A percentile compares a stretch with the other conserved stretches of the same genome.
phyloP scores from a whole-genome alignment of 257 asterid genomes.

The Nicotiana knightiana region DNA sequence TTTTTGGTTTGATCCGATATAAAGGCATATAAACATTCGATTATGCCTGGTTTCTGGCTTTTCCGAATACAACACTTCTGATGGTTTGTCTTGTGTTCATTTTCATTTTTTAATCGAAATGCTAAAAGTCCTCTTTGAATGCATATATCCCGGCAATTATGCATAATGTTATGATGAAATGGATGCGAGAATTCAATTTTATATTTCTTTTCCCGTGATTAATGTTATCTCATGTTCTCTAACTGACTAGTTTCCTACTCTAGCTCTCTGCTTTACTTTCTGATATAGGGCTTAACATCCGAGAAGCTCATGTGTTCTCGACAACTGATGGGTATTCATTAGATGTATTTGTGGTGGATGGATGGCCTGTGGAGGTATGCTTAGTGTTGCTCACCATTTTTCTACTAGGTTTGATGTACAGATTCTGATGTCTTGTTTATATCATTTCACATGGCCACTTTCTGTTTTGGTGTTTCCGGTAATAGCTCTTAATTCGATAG shows the following conservation, averaged over 20 bases:
- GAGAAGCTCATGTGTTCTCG: slow-evolving; percentile 97
- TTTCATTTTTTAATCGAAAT: background rate
- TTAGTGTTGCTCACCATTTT: slow-evolving; percentile 19
- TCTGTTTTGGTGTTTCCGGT: background rate
- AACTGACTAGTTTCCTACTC: slow-evolving; percentile 16
- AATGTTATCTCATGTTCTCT: slow-evolving; percentile 2
- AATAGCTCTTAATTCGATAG: background rate
- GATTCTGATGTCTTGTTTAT: background rate
- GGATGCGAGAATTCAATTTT: background rate
- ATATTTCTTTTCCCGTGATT: background rate
- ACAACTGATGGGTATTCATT: slow-evolving; percentile 87
- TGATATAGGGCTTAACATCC: slow-evolving; percentile 88
- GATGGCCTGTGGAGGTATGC: slow-evolving; percentile 95
- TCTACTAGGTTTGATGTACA: slow-evolving; percentile 9
- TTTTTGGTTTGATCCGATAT: background rate
- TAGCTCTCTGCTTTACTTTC: slow-evolving; percentile 98
- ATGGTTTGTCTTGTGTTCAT: background rate
- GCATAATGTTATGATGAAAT: background rate
- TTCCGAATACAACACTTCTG: background rate
- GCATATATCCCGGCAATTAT: background rate
- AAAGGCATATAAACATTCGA: background rate
- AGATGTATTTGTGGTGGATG: slow-evolving; percentile 93
- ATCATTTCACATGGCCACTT: background rate
- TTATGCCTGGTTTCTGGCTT: background rate
- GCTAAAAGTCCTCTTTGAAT: background rate